phyloP scores from a whole-genome alignment of 108 stramenopile species.

The Fragilariopsis cylindrus region DNA sequence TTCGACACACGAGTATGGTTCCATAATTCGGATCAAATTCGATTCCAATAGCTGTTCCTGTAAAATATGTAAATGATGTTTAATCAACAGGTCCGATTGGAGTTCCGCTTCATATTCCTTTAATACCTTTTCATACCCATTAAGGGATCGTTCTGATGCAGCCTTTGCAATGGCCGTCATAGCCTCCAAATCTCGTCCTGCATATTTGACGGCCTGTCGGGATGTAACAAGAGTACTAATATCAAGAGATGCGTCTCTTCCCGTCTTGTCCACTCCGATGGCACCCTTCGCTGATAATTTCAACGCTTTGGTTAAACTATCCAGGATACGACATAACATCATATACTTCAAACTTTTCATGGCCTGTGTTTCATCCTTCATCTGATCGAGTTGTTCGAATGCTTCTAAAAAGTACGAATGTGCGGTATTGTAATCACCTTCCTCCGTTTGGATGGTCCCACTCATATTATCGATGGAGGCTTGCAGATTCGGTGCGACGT shows the following conservation, averaged over 20 bases:
- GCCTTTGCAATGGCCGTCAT: conserved; percentile 94
- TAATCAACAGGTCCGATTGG: conserved; percentile 89
- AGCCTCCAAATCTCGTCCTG: conserved; percentile 92
- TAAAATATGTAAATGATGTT: conserved; percentile 94
- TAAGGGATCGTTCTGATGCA: conserved; percentile 85
- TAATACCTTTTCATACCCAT: conserved; percentile 87
- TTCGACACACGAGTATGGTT: conserved; percentile 98
- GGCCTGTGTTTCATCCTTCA: conserved; percentile 76
- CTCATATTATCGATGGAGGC: conserved; percentile 97
- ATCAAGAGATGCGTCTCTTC: conserved; percentile 54
- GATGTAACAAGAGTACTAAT: conserved; percentile 80
- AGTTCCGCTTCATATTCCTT: conserved; percentile 66
- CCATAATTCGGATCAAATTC: conserved; percentile 95
- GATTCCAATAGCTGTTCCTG: conserved; percentile 96
- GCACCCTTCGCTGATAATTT: conserved; percentile 63
- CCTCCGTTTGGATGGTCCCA: conserved; percentile 96
- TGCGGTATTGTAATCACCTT: conserved; percentile 97
- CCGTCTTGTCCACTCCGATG: conserved; percentile 58
- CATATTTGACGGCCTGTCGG: conserved; percentile 94
- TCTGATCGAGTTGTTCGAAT: conserved; percentile 94
- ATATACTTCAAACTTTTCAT: conserved; percentile 94
- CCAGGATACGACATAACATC: conserved; percentile 95
- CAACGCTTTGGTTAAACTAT: conserved; percentile 78
- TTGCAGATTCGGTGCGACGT: conserved; percentile 91
- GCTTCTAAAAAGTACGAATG: conserved; percentile 99